Evolutionary conservation across 768 basidiomycete genomes (phyloP).

Genomic region (Calvatia gigantea): DNA sequence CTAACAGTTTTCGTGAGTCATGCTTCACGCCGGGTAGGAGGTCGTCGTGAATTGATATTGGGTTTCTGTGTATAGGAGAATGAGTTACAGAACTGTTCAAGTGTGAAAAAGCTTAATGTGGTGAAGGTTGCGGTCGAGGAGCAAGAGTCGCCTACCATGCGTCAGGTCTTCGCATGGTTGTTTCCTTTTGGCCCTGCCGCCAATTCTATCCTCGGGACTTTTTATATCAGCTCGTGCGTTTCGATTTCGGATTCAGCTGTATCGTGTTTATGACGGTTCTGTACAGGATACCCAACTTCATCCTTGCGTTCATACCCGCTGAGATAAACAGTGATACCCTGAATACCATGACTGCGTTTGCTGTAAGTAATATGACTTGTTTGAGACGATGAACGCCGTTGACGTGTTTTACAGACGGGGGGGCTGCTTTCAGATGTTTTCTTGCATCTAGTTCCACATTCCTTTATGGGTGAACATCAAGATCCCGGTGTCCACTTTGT

Average conservation of each 20-base stretch:
- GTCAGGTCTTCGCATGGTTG: conserved; percentile 71
- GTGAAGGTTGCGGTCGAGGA: conserved; percentile 63
- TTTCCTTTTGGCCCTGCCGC: conserved; percentile 91
- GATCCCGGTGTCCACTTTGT: conserved; percentile 70
- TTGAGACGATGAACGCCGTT: not conserved
- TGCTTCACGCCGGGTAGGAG: not conserved
- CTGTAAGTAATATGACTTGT: conserved; percentile 43
- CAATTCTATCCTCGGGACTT: conserved; percentile 88
- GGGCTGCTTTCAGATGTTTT: conserved; percentile 92
- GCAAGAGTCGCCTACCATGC: conserved; percentile 70
- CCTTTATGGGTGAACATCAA: conserved; percentile 87
- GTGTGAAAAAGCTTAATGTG: conserved; percentile 44
- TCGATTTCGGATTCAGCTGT: conserved; percentile 1
- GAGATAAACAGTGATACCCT: conserved; percentile 81
- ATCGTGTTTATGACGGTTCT: not conserved
- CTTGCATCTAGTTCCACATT: conserved; percentile 86
- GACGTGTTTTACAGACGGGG: conserved; percentile 54
- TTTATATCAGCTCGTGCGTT: conserved; percentile 94
- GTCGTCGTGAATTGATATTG: not conserved
- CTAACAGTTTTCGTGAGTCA: conserved; percentile 23
- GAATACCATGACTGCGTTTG: conserved; percentile 94
- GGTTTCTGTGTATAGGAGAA: conserved; percentile 10
- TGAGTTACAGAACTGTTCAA: conserved; percentile 8
- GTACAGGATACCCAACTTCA: conserved; percentile 85
- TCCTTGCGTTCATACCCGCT: conserved; percentile 90